phyloP scores from a whole-genome alignment of 192 early-diverging fungal species.

The Cladochytrium replicatum region DNA sequence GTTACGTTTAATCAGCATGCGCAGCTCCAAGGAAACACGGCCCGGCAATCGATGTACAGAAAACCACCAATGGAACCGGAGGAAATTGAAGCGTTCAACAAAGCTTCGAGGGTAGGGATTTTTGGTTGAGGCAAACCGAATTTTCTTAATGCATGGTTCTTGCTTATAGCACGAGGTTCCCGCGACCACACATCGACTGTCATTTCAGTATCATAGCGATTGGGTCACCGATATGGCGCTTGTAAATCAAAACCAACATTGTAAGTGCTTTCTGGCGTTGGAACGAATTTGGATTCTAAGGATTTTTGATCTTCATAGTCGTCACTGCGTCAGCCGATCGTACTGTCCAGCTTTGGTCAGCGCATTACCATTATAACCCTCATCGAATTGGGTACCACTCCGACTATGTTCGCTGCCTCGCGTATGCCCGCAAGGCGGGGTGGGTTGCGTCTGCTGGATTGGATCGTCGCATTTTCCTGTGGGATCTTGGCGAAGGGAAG shows the following conservation, averaged over 20 bases:
- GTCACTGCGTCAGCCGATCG: constrained; percentile 85
- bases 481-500: constrained; percentile 70
- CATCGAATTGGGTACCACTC: constrained; percentile 70
- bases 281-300: neutral
- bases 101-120: neutral
- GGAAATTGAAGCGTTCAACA: neutral
- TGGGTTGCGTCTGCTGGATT: constrained; percentile 88
- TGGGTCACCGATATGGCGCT: constrained; percentile 95
- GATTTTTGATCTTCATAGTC: no score
- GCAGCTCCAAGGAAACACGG: no score
- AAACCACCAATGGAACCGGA: neutral
- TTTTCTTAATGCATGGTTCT: no score
- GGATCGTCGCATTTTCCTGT: constrained; percentile 77
- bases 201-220: constrained; percentile 77
- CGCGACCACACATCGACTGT: constrained; percentile 55
- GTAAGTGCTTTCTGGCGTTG: constrained; percentile 39
- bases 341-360: constrained; percentile 68
- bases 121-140: no score
- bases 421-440: constrained; percentile 55
- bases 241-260: constrained; percentile 48
- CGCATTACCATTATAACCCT: constrained; percentile 24
- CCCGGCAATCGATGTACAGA: neutral
- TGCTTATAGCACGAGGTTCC: no score
- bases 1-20: no score
- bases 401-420: constrained; percentile 88